Conservation (phyloP, 1,284 basidiomycete species). For the Coriolopsis trogii region DNA sequence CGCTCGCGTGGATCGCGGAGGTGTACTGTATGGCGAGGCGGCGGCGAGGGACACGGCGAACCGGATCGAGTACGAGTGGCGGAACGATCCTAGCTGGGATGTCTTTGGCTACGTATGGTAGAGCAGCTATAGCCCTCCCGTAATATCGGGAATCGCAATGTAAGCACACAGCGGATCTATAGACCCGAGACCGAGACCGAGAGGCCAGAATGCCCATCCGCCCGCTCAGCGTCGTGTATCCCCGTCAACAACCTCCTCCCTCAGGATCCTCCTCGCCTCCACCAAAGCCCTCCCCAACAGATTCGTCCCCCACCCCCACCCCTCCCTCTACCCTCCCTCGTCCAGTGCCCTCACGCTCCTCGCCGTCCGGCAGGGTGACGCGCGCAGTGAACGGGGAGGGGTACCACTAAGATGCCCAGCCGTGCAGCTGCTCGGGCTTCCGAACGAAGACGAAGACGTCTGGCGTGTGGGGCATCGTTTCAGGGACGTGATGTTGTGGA, state of each 20-base stretch:
- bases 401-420: constrained; percentile 61
- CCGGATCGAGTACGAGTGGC: constrained; percentile 1
- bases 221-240: no score
- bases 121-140: background rate
- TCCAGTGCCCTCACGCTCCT: constrained; percentile 43
- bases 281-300: constrained; percentile 37
- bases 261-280: constrained; percentile 31
- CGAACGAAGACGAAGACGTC: constrained; percentile 49
- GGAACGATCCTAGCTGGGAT: constrained; percentile 6
- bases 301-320: constrained; percentile 44
- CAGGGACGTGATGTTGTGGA: background rate
- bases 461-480: constrained; percentile 6
- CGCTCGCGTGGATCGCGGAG: background rate
- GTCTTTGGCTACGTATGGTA: constrained; percentile 2
- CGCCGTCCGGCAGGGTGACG: constrained; percentile 37
- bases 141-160: no score
- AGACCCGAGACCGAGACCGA: no score
- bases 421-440: constrained; percentile 41
- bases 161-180: no score
- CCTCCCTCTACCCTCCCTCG: constrained; percentile 47
- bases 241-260: constrained; percentile 23
- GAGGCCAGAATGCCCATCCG: no score
- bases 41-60: background rate
- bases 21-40: background rate
- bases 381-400: constrained; percentile 45